These are phyloP conservation scores for Wilcoxina mikolae DNA, from an alignment of 495 filamentous ascomycete species.

Conservation along the genomic window DNA sequence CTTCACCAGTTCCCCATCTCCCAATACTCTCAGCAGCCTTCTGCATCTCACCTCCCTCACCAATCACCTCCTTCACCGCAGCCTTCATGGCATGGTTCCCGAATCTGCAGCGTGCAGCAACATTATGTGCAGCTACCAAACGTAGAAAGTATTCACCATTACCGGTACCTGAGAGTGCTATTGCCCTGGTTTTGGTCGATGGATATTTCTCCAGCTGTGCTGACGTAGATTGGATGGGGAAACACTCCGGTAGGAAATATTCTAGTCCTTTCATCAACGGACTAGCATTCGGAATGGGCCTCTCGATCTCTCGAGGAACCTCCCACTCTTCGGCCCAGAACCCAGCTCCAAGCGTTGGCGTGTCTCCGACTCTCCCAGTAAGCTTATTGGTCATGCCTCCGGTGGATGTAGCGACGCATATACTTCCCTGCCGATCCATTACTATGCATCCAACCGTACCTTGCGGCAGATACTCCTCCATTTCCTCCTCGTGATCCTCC, in stretches of 20 bases:
- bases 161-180: constrained; percentile 71
- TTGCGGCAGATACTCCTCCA: constrained; percentile 53
- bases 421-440: constrained; percentile 53
- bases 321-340: constrained; percentile 83
- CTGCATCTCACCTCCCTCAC: constrained; percentile 60
- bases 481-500: background rate
- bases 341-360: constrained; percentile 69
- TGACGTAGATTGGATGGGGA: background rate
- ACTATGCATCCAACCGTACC: constrained; percentile 77
- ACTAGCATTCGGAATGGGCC: background rate
- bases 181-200: constrained; percentile 33
- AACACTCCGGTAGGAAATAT: background rate
- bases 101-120: constrained; percentile 19
- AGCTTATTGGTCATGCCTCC: constrained; percentile 84
- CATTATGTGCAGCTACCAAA: constrained; percentile 35
- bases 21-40: constrained; percentile 47
- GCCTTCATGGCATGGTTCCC: constrained; percentile 29
- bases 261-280: background rate
- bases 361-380: constrained; percentile 73
- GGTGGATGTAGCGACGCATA: constrained; percentile 72
- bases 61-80: constrained; percentile 50
- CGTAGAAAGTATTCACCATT: constrained; percentile 85
- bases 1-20: constrained; percentile 69
- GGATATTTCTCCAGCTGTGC: constrained; percentile 6
- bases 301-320: constrained; percentile 21